Base-by-base conservation (phyloP, 116 monocot genomes). In the Zostera marina region DNA sequence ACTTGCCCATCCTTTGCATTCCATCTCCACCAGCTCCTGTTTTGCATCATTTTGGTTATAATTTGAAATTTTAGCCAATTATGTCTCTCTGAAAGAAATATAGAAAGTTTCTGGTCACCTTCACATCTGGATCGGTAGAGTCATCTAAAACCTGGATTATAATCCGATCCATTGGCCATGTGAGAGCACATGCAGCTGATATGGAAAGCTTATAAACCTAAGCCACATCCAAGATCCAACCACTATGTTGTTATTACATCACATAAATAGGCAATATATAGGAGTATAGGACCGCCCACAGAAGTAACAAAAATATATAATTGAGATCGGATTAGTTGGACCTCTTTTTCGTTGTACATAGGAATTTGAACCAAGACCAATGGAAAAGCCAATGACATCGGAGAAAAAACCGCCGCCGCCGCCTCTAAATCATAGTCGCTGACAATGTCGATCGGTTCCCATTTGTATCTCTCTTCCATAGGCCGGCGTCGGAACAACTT, bases 331-430 rank as follows among this genome's bases (percentile, higher is more conserved):
- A n/a, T n/a, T n/a, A n/a, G n/a, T n/a, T n/a, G n/a, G n/a, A n/a
- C n/a, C 86, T 87, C 76, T 60, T 74, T 81, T 62, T 89, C 88
- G 47, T 89, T 91, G 62, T 72, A 91, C 91, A 85, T 91, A 44
- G 85, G 91, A 25, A 91, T 79, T 44, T 91, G 91, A 6, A 91
- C 70, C n/a, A 91, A 79, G 22, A 91, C 79, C 85, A 79, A 68
- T 4, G 91, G 85, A 19, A 58, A 82, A 1, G 53, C 75, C n/a
- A 9, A 7, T 8, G 59, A 59, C 5, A 11, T 5, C 5, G 41
- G 19, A 11, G 48, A 60, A 3, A 52, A 32, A 1, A 32, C 32
- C 32, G 32, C 32, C 32, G 4, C 66, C 13, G 19, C n/a, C n/a
- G n/a, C 4, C 55, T 72, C 72, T n/a, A 60, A n/a, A n/a, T n/a